These are phyloP conservation scores for Tetradesmus lagerheimii DNA, from an alignment of 139 green algal species.

Conservation along the genomic window DNA sequence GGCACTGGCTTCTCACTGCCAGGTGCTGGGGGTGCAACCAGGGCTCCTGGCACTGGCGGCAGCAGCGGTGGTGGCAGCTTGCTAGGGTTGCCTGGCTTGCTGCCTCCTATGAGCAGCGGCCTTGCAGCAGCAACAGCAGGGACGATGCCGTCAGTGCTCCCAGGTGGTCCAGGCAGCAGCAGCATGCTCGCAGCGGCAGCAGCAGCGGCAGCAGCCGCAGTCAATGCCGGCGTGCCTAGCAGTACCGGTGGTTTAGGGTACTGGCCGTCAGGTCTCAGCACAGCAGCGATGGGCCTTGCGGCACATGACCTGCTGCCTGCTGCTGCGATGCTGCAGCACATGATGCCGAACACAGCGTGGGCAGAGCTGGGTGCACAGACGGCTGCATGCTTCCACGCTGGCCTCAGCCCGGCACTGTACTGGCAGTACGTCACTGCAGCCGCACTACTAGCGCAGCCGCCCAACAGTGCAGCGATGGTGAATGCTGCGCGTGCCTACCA, in stretches of 20 bases:
- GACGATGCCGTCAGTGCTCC: neutral
- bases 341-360: constrained; percentile 24
- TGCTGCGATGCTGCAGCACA: constrained; percentile 2
- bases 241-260: neutral
- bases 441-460: constrained; percentile 33
- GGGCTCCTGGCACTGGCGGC: neutral
- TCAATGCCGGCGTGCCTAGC: neutral
- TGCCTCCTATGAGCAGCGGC: constrained; percentile 9
- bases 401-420: constrained; percentile 22
- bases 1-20: neutral
- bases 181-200: neutral
- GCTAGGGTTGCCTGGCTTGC: neutral
- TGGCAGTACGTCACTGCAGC: constrained; percentile 48
- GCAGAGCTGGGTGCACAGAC: constrained; percentile 33
- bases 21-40: neutral
- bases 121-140: constrained; percentile 4
- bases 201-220: neutral
- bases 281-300: constrained; percentile 4
- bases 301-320: constrained; percentile 36
- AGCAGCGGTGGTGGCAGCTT: constrained; percentile 28
- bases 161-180: neutral
- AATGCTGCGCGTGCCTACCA: constrained; percentile 39
- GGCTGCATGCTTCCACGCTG: constrained; percentile 38
- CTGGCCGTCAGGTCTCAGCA: constrained; percentile 9
- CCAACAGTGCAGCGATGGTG: constrained; percentile 27